These are phyloP conservation scores for Calocera viscosa DNA, from an alignment of 768 basidiomycete genomes.

Conservation along the genomic window DNA sequence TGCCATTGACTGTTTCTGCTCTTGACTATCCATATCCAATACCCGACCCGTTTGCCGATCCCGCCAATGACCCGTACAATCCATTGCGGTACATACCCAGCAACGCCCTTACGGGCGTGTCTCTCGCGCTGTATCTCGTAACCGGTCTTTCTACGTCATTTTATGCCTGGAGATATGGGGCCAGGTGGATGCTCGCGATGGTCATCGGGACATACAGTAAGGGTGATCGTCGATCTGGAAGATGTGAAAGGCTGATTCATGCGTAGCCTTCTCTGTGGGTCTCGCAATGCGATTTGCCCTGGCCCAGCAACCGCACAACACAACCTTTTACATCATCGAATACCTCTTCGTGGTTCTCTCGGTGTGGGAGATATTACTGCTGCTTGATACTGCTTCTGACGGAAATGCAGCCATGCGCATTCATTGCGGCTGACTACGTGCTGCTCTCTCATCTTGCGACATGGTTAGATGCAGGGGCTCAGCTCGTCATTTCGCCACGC, in stretches of 20 bases:
- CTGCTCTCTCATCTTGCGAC: slow-evolving; percentile 49
- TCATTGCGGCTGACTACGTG: slow-evolving; percentile 57
- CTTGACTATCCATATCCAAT: background rate
- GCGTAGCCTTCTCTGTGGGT: slow-evolving; percentile 44
- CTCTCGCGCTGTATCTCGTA: slow-evolving; percentile 34
- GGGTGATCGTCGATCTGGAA: too few species aligned
- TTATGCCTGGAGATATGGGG: slow-evolving; percentile 35
- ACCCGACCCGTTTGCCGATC: slow-evolving; percentile 27
- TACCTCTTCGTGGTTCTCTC: slow-evolving; percentile 51
- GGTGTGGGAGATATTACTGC: slow-evolving; percentile 24
- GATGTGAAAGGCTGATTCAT: background rate
- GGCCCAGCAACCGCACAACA: slow-evolving; percentile 40
- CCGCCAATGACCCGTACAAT: slow-evolving; percentile 41
- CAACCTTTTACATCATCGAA: slow-evolving; percentile 36
- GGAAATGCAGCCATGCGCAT: slow-evolving; percentile 49
- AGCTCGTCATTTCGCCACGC: slow-evolving; percentile 39
- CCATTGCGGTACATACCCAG: slow-evolving; percentile 44
- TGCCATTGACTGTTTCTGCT: background rate
- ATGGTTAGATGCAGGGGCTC: slow-evolving; percentile 35
- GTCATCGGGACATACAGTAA: slow-evolving; percentile 47
- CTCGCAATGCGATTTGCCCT: slow-evolving; percentile 45
- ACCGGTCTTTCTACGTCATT: slow-evolving; percentile 37
- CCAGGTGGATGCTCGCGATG: slow-evolving; percentile 50
- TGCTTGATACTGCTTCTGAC: background rate
- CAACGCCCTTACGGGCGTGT: slow-evolving; percentile 40